Conservation (phyloP, 1,284 basidiomycete species). For the Peniophora sp. region DNA sequence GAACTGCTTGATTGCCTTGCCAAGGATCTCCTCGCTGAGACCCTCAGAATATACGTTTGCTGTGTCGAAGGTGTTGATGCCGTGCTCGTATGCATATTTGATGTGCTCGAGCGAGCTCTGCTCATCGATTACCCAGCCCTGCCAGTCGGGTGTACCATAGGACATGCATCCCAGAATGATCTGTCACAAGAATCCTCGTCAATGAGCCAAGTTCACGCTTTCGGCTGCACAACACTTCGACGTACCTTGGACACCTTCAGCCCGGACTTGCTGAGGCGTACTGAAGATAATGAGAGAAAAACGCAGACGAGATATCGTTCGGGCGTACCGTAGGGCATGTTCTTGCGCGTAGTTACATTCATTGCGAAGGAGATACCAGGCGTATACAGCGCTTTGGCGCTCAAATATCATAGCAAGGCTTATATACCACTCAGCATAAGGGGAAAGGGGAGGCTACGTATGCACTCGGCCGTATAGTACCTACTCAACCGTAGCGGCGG, state of each 20-base stretch:
- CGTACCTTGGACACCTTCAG: slow-evolving; percentile 6
- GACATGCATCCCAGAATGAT: slow-evolving; percentile 31
- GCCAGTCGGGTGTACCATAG: slow-evolving; percentile 22
- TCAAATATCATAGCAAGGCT: too few species aligned
- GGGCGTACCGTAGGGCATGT: background rate
- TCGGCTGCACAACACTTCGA: background rate
- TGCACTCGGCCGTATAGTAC: too few species aligned
- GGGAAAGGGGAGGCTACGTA: too few species aligned
- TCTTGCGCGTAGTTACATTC: background rate
- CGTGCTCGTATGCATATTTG: slow-evolving; percentile 40
- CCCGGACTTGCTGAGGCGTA: slow-evolving; percentile 8
- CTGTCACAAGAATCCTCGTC: too few species aligned
- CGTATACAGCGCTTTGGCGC: too few species aligned
- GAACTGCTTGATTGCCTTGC: slow-evolving; percentile 1
- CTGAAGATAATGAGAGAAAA: background rate
- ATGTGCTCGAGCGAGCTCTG: slow-evolving; percentile 52
- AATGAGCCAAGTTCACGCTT: too few species aligned
- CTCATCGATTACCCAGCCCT: slow-evolving; percentile 45
- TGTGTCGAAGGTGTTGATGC: slow-evolving; percentile 67
- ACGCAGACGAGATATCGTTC: background rate
- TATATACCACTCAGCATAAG: too few species aligned
- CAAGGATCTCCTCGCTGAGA: background rate
- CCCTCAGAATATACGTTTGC: slow-evolving; percentile 30
- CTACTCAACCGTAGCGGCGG: too few species aligned
- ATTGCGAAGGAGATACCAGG: too few species aligned